Evolutionary conservation across 2,329 filamentous ascomycete genomes (phyloP).

Genomic region (Ceratocystis smalleyi): DNA sequence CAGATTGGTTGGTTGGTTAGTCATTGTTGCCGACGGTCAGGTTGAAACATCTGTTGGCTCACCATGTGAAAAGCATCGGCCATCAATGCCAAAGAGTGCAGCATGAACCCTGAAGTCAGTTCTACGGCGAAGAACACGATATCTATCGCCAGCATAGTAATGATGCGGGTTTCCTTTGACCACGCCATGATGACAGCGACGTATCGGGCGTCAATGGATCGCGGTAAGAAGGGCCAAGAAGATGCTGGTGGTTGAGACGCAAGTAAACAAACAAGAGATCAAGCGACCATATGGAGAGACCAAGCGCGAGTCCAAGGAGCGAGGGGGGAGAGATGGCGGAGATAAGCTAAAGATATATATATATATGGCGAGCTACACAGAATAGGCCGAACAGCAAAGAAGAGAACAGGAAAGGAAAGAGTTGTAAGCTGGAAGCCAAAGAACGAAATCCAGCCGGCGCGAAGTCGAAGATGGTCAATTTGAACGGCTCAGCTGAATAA

Average conservation of each 20-base stretch:
- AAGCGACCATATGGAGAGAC: not conserved
- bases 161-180: constrained; percentile 84
- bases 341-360: too few relatives aligned
- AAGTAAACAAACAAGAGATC: not conserved
- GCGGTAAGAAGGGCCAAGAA: not conserved
- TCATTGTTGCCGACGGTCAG: not conserved
- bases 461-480: too few relatives aligned
- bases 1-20: not conserved
- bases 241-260: not conserved
- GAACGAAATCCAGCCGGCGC: too few relatives aligned
- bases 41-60: constrained; percentile 21
- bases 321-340: not conserved
- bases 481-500: too few relatives aligned
- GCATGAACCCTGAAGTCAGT: constrained; percentile 67
- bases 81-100: constrained; percentile 82
- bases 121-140: constrained; percentile 80
- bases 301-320: not conserved
- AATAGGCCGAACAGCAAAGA: not conserved
- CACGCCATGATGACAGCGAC: constrained; percentile 47
- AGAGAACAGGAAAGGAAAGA: not conserved
- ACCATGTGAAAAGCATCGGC: constrained; percentile 99
- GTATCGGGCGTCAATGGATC: not conserved
- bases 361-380: too few relatives aligned
- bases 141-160: constrained; percentile 85
- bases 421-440: too few relatives aligned